Conservation (phyloP, 1,284 basidiomycete genomes). For the Cutaneotrichosporon spelunceum region DNA sequence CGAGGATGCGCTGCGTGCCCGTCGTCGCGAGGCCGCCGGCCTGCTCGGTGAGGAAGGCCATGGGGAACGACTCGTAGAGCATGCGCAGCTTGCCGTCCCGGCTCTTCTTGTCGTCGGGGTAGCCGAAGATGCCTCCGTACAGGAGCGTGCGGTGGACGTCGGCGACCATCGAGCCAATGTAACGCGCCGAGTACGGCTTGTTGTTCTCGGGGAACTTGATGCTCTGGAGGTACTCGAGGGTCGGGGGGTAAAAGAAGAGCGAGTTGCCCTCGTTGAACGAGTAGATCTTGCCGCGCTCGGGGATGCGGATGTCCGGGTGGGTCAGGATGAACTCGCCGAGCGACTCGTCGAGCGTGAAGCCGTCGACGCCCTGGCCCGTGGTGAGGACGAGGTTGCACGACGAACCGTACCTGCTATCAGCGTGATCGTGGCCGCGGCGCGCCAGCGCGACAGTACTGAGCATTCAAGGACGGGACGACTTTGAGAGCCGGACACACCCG, state of each 20-base stretch:
- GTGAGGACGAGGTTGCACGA: conserved; percentile 96
- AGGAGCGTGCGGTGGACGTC: conserved; percentile 80
- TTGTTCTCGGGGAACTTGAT: conserved; percentile 82
- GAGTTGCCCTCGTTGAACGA: conserved; percentile 99
- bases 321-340: conserved; percentile 99
- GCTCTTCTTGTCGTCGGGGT: conserved; percentile 97
- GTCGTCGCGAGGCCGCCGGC: conserved; percentile 96
- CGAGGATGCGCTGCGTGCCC: conserved; percentile 84
- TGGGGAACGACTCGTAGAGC: conserved; percentile 98
- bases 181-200: conserved; percentile 82
- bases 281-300: conserved; percentile 95
- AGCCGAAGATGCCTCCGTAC: conserved; percentile 98
- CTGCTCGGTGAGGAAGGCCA: conserved; percentile 93
- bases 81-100: conserved; percentile 89
- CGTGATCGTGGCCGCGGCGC: not conserved
- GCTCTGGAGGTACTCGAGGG: conserved; percentile 81
- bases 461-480: not conserved
- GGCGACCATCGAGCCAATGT: conserved; percentile 96
- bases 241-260: conserved; percentile 85
- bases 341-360: conserved; percentile 93
- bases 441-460: not conserved
- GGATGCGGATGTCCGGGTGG: conserved; percentile 94
- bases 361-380: conserved; percentile 94
- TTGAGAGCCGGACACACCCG: not conserved
- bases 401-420: conserved; percentile 78